A percentile compares a stretch with the other conserved stretches of the same genome.
phyloP scores from a whole-genome alignment of 1,284 basidiomycete species.

The Cronartium quercuum region DNA sequence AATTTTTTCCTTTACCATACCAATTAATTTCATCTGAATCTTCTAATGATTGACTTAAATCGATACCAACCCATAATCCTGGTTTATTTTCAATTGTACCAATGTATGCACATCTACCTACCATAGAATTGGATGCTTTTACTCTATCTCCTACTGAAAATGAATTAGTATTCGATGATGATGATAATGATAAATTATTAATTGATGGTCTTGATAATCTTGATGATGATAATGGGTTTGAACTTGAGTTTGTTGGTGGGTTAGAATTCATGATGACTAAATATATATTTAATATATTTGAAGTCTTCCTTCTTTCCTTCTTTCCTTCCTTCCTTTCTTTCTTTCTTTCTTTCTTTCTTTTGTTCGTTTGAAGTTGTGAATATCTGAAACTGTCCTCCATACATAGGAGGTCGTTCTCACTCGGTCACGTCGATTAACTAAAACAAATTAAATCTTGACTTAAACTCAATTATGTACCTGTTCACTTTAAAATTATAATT shows the following conservation, averaged over 20 bases:
- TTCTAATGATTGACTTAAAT: not conserved
- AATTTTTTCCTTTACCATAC: slow-evolving; percentile 30
- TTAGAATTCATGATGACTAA: not conserved
- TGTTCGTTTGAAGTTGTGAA: not conserved
- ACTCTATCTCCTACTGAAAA: slow-evolving; percentile 12
- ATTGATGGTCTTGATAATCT: not conserved
- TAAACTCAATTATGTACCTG: no score
- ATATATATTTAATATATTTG: no score
- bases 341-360: not conserved
- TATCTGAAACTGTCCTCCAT: no score
- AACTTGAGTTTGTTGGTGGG: not conserved
- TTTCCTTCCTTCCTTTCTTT: not conserved
- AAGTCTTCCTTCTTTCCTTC: not conserved
- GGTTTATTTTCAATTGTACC: slow-evolving; percentile 8
- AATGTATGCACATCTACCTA: slow-evolving; percentile 8
- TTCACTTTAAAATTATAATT: no score
- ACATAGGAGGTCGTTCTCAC: no score
- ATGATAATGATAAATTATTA: not conserved
- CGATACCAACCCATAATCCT: slow-evolving; percentile 18
- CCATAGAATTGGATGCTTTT: slow-evolving; percentile 7
- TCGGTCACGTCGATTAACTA: no score
- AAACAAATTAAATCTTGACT: no score
- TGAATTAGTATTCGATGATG: not conserved
- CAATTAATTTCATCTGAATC: not conserved
- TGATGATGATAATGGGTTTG: not conserved